Percentiles rank a stretch among this genome's conserved stretches.
phyloP scores from a whole-genome alignment of 2,329 filamentous ascomycete species.

The Cercospora zeae-maydis region DNA sequence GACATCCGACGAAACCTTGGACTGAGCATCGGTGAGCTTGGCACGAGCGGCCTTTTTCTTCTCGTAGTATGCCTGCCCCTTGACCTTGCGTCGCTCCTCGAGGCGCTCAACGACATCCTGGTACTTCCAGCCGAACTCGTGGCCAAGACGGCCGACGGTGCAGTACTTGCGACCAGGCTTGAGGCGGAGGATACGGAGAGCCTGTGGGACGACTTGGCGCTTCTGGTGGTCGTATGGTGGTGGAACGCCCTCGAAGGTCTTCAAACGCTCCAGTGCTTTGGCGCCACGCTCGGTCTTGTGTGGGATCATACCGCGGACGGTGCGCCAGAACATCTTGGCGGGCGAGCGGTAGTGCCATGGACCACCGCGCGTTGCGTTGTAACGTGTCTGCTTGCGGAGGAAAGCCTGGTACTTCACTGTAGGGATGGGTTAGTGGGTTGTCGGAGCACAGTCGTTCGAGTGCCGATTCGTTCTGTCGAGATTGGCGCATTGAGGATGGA shows the following conservation, averaged over 20 bases:
- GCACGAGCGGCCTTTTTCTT: conserved; percentile 96
- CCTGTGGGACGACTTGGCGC: conserved; percentile 98
- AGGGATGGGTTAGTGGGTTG: conserved; percentile 24
- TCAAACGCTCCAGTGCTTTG: conserved; percentile 94
- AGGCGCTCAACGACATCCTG: conserved; percentile 97
- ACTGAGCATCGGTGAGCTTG: conserved; percentile 89
- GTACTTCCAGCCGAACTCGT: conserved; percentile 99
- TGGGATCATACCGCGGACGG: conserved; percentile 99
- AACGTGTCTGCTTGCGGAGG: conserved; percentile 99
- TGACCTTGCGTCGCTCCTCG: conserved; percentile 99
- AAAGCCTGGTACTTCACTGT: conserved; percentile 99
- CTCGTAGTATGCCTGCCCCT: conserved; percentile 98
- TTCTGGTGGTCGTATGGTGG: conserved; percentile 99
- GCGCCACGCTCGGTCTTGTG: conserved; percentile 99
- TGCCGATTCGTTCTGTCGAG: conserved; percentile 7
- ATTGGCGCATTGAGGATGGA: conserved; percentile 40
- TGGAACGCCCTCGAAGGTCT: conserved; percentile 99
- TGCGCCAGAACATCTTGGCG: conserved; percentile 99
- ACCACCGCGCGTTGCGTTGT: conserved; percentile 98
- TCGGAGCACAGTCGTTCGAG: background rate
- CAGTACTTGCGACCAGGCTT: conserved; percentile 99
- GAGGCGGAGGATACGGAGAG: conserved; percentile 89
- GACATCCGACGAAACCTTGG: conserved; percentile 82
- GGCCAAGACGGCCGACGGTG: conserved; percentile 94
- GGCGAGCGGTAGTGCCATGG: conserved; percentile 99